Evolutionary conservation across 495 filamentous ascomycete genomes (phyloP).

Genomic region (Pyrenula aspistea): DNA sequence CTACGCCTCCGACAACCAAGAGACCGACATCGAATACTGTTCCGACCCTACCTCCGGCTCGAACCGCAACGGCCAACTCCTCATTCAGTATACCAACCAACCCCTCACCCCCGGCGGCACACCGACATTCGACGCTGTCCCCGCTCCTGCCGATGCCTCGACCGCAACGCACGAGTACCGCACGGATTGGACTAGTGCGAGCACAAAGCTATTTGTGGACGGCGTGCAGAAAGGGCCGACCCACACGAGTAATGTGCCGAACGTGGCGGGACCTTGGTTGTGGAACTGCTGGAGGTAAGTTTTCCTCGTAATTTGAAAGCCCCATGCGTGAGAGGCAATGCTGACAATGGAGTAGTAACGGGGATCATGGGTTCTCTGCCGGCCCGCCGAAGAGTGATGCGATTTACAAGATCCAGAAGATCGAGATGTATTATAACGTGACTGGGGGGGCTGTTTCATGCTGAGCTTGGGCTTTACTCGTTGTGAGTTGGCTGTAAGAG

Average conservation of each 20-base stretch:
- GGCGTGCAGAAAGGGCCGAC: slow-evolving; percentile 1
- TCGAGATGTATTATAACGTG: slow-evolving; percentile 14
- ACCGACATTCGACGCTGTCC: not conserved
- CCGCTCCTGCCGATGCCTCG: slow-evolving; percentile 4
- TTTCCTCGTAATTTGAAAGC: slow-evolving; percentile 8
- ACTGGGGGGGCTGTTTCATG: too few species aligned
- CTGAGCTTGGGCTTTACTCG: too few species aligned
- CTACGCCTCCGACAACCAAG: slow-evolving; percentile 9
- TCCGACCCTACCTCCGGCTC: slow-evolving; percentile 2
- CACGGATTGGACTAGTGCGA: slow-evolving; percentile 8
- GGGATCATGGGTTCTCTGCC: slow-evolving; percentile 7
- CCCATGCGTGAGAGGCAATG: too few species aligned
- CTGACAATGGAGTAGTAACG: slow-evolving; percentile 15
- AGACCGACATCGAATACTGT: slow-evolving; percentile 10
- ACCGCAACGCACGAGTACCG: slow-evolving; percentile 11
- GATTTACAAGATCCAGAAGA: slow-evolving; percentile 8
- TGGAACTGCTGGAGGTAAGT: slow-evolving; percentile 16
- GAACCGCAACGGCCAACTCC: slow-evolving; percentile 1
- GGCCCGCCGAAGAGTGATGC: slow-evolving; percentile 9
- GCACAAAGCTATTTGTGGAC: slow-evolving; percentile 10
- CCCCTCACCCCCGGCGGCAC: not conserved
- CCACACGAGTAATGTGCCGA: slow-evolving; percentile 11
- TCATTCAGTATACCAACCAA: slow-evolving; percentile 11
- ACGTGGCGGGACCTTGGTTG: slow-evolving; percentile 9
- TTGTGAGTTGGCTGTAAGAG: too few species aligned